Evolutionary conservation across 805 yeast genomes (phyloP).

Genomic region (Candida arabinofermentans): DNA sequence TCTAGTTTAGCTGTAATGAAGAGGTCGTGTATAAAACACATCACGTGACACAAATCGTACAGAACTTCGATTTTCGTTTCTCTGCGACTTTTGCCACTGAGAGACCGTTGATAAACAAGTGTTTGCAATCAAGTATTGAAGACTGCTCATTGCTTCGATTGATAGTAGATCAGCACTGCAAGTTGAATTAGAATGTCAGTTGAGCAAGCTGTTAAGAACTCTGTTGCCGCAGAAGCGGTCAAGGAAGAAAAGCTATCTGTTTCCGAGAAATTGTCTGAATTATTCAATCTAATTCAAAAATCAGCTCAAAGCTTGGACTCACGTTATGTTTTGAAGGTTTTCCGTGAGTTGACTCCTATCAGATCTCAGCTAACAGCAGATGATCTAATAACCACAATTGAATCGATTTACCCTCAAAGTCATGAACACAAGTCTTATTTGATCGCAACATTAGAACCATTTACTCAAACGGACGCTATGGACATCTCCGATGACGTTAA

Average conservation of each 20-base stretch:
- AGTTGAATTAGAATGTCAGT: not conserved
- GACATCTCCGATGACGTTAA: slow-evolving; percentile 29
- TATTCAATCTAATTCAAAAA: slow-evolving; percentile 27
- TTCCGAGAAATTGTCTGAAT: slow-evolving; percentile 13
- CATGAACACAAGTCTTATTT: slow-evolving; percentile 42
- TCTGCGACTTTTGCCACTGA: not conserved
- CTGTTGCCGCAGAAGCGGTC: not conserved
- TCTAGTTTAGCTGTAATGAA: no score
- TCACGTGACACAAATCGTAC: no score
- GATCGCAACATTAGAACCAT: slow-evolving; percentile 29
- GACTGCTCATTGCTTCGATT: no score
- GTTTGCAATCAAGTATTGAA: no score
- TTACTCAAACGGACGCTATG: slow-evolving; percentile 31
- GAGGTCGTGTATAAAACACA: no score
- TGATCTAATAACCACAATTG: slow-evolving; percentile 52
- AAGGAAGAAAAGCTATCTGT: not conserved
- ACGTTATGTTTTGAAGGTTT: slow-evolving; percentile 78
- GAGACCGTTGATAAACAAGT: not conserved
- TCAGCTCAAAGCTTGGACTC: slow-evolving; percentile 64
- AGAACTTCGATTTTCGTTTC: no score
- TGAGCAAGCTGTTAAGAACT: not conserved
- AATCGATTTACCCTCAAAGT: slow-evolving; percentile 48
- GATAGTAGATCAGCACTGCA: no score
- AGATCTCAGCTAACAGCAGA: slow-evolving; percentile 59
- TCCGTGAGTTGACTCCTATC: slow-evolving; percentile 75